Evolutionary conservation across 108 stramenopile species (phyloP), one percentile per base, ranked within the genome.

Genomic region (Ochromonas danica): DNA sequence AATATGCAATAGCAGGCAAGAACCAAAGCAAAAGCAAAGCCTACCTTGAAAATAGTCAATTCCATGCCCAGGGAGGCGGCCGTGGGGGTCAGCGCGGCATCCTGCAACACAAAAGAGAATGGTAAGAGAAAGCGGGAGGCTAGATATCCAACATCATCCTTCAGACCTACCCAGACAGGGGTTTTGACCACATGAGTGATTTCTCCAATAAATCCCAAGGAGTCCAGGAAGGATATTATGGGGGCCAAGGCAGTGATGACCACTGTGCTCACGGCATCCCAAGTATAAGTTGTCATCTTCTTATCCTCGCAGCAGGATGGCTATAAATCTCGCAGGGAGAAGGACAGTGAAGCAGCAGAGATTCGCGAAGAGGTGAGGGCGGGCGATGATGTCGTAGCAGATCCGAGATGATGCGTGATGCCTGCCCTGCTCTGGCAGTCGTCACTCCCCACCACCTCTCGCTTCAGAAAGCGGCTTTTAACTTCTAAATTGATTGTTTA

Each of bases 31-130:
- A 51, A 14, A 51, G 14, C 22, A 22, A 14, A 51, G 14, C 6
- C 22, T 51, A 51, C 45, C 45, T 67, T 67, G 31, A 67, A 31
- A 3, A 67, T 6, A 28, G 35, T 67, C 10, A 67, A 28, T 28
- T 67, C 63, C 63, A 67, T 67, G 3, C 63, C 63, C 17, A 67
- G 35, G 10, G 63, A 67, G 31, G 17, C 35, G 33, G 63, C 63
- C 17, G 31, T 33, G 17, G 63, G 63, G 3, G 6, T 3, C 30
- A 67, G 6, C 6, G 27, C 33, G 10, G 63, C 63, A 36, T 67
- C 63, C 63, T 67, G 25, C 45, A 51, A 51, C 22, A 51, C 22
- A 51, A 51, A 6, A 51, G 6, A 6, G 22, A 51, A 14, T 22
- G 14, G 22, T 14, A 51, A 14, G 6, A 67, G 31, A 28, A 31